phyloP scores from a whole-genome alignment of 106 monocot genomes.

The Agapanthus africanus region DNA sequence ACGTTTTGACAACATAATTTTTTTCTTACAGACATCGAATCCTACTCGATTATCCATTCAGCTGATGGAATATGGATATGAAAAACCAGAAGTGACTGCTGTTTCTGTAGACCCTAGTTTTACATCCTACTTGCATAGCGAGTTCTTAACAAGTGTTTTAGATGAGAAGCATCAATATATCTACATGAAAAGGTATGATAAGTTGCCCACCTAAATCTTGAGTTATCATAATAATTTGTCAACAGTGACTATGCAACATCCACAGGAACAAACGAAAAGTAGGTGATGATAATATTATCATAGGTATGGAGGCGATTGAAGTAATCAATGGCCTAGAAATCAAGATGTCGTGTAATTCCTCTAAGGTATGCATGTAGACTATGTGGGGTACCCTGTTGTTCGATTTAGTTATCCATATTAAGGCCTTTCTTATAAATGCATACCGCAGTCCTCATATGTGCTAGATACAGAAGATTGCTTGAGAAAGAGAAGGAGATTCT shows the following conservation, averaged over 20 bases:
- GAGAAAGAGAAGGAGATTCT: conserved; percentile 24
- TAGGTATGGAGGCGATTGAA: conserved; percentile 43
- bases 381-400: background rate
- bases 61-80: conserved; percentile 71
- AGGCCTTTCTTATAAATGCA: background rate
- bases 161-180: conserved; percentile 29
- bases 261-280: conserved; percentile 70
- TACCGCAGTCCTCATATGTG: conserved; percentile 57
- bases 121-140: conserved; percentile 59
- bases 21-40: conserved; percentile 44
- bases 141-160: conserved; percentile 49
- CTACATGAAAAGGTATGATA: conserved; percentile 40
- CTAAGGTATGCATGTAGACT: conserved; percentile 45
- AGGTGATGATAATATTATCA: conserved; percentile 40
- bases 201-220: background rate
- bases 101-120: conserved; percentile 81
- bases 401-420: background rate
- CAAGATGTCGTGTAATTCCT: conserved; percentile 80
- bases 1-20: background rate
- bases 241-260: background rate
- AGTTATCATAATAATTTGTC: conserved; percentile 3
- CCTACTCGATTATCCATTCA: conserved; percentile 61
- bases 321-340: conserved; percentile 82
- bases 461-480: conserved; percentile 72
- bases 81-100: conserved; percentile 69